phyloP scores from a whole-genome alignment of 179 eudicot species.

The Gypsophila paniculata region DNA sequence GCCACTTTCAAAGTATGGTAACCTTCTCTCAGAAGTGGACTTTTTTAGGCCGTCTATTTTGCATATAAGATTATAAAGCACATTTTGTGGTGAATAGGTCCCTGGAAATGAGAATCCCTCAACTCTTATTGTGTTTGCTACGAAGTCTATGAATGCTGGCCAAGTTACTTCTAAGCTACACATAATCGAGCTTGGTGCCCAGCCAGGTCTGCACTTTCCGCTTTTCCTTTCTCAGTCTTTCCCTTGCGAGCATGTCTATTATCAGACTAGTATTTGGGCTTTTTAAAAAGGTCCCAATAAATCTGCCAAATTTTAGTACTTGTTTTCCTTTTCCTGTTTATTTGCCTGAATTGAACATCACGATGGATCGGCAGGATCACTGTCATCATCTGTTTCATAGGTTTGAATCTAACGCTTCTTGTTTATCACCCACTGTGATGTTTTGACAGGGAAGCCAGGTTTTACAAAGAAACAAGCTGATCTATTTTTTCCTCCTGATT shows the following conservation, averaged over 20 bases:
- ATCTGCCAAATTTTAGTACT: background rate
- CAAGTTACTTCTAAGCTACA: constrained; percentile 77
- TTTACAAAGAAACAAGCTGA: constrained; percentile 92
- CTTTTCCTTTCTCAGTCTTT: background rate
- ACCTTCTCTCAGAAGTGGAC: constrained; percentile 1
- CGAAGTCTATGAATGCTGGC: constrained; percentile 86
- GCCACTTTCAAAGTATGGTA: constrained; percentile 60
- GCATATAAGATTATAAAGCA: background rate
- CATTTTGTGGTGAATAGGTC: constrained; percentile 40
- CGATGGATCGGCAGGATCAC: too few relatives aligned
- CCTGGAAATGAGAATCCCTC: constrained; percentile 83
- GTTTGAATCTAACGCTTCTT: background rate
- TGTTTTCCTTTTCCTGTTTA: background rate
- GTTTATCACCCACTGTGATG: constrained; percentile 6
- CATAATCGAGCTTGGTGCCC: constrained; percentile 94
- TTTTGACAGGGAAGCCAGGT: constrained; percentile 65
- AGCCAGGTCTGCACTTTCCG: constrained; percentile 53
- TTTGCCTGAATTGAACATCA: too few relatives aligned
- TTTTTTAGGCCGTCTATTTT: constrained; percentile 5
- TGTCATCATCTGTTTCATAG: background rate
- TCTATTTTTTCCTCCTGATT: constrained; percentile 95
- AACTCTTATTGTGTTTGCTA: constrained; percentile 76
- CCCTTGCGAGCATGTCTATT: constrained; percentile 3
- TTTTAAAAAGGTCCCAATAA: background rate
- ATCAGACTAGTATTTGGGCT: background rate